phyloP scores from a whole-genome alignment of 2,329 filamentous ascomycete species.

The Nemania bipapillata region DNA sequence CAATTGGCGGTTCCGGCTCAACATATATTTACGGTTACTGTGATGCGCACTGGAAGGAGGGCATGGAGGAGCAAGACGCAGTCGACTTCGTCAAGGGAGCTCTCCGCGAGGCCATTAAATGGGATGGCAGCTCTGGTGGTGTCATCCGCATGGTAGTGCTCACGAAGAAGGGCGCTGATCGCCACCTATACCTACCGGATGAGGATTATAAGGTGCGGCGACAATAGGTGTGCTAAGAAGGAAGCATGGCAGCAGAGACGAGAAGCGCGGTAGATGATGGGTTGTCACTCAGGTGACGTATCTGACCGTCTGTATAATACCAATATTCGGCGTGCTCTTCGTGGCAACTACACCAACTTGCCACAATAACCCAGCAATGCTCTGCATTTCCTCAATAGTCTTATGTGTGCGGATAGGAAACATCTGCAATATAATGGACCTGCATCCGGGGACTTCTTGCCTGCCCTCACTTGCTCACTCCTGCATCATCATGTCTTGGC shows the following conservation, averaged over 20 bases:
- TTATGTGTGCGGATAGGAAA: background rate
- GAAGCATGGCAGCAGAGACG: constrained; percentile 14
- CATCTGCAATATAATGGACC: background rate
- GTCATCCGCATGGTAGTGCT: constrained; percentile 98
- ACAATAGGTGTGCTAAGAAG: constrained; percentile 59
- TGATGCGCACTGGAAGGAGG: constrained; percentile 93
- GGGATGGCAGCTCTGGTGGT: constrained; percentile 98
- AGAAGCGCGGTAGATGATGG: constrained; percentile 24
- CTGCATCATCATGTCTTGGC: constrained; percentile 28
- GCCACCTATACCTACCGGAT: constrained; percentile 96
- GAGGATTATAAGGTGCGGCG: constrained; percentile 82
- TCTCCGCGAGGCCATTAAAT: constrained; percentile 94
- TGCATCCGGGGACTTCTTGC: background rate
- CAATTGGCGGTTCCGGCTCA: constrained; percentile 95
- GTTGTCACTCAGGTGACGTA: constrained; percentile 19
- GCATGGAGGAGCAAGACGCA: constrained; percentile 91
- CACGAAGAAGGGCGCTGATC: constrained; percentile 86
- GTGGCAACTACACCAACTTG: constrained; percentile 1
- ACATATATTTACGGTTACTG: constrained; percentile 99
- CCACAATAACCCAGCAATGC: background rate
- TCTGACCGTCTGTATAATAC: constrained; percentile 40
- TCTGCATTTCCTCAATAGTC: background rate
- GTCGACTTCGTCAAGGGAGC: constrained; percentile 93
- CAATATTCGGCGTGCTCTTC: constrained; percentile 17
- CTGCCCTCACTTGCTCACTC: constrained; percentile 3